These are phyloP conservation scores for Rhododendron kiyosumense DNA, from an alignment of 148 eudicot species.

Conservation along the genomic window DNA sequence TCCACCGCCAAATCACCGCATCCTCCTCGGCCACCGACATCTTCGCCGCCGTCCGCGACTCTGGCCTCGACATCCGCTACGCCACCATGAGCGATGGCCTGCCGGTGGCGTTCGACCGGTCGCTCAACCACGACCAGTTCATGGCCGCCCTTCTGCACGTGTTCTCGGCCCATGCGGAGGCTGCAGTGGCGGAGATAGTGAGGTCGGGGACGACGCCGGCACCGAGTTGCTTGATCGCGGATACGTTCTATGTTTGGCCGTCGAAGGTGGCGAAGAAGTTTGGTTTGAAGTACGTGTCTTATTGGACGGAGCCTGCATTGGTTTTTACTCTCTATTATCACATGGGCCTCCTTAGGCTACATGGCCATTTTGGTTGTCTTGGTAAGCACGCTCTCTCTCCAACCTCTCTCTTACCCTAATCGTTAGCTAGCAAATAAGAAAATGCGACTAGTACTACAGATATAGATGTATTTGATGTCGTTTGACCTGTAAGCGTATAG, in stretches of 20 bases:
- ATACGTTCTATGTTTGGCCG: slow-evolving; percentile 68
- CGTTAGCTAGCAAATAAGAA: no score
- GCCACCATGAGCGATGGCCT: slow-evolving; percentile 45
- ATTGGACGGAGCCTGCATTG: slow-evolving; percentile 77
- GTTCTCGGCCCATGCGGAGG: slow-evolving; percentile 42
- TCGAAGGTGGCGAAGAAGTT: slow-evolving; percentile 44
- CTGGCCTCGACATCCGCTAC: slow-evolving; percentile 53
- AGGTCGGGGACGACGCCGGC: neutral
- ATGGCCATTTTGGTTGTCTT: slow-evolving; percentile 56
- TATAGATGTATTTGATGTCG: no score
- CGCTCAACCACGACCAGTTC: slow-evolving; percentile 39
- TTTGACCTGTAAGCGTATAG: no score
- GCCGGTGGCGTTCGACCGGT: slow-evolving; percentile 33
- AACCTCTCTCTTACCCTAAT: no score
- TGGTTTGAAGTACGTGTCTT: slow-evolving; percentile 46
- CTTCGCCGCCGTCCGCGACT: slow-evolving; percentile 29
- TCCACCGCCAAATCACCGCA: slow-evolving; percentile 41
- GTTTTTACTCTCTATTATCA: slow-evolving; percentile 60
- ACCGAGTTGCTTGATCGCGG: slow-evolving; percentile 50
- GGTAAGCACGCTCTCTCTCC: slow-evolving; percentile 25
- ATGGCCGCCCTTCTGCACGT: slow-evolving; percentile 43
- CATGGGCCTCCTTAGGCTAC: slow-evolving; percentile 39
- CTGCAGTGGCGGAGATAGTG: slow-evolving; percentile 25
- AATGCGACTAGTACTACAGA: no score
- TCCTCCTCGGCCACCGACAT: slow-evolving; percentile 23